These are phyloP conservation scores for Ceratocystis variospora DNA, from an alignment of 2,329 filamentous ascomycete species.

Conservation along the genomic window DNA sequence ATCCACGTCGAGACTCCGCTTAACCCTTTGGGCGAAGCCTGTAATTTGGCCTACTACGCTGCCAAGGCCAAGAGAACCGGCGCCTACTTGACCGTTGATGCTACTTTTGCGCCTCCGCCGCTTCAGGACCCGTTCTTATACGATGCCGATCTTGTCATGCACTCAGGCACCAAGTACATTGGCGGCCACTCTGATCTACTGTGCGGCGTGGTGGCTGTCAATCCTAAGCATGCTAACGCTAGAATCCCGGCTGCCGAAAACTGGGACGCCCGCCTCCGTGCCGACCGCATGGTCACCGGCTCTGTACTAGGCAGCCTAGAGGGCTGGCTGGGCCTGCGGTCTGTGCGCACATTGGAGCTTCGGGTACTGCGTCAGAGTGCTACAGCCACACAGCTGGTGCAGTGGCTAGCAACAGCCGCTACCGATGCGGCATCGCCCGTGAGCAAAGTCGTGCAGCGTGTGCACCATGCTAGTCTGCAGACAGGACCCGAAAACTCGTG, in stretches of 20 bases:
- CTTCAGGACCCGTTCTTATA: slow-evolving; percentile 71
- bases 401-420: slow-evolving; percentile 50
- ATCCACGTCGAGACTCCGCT: slow-evolving; percentile 87
- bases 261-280: slow-evolving; percentile 47
- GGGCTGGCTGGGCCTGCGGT: slow-evolving; percentile 80
- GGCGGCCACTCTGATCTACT: slow-evolving; percentile 91
- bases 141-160: slow-evolving; percentile 80
- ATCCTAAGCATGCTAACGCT: slow-evolving; percentile 31
- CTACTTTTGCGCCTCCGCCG: slow-evolving; percentile 84
- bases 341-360: slow-evolving; percentile 72
- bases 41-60: slow-evolving; percentile 57
- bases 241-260: slow-evolving; percentile 25
- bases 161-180: slow-evolving; percentile 90
- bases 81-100: slow-evolving; percentile 69
- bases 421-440: slow-evolving; percentile 29
- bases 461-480: slow-evolving; percentile 74
- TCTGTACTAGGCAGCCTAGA: slow-evolving; percentile 80
- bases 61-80: slow-evolving; percentile 56
- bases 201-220: slow-evolving; percentile 65
- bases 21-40: slow-evolving; percentile 77
- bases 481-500: slow-evolving; percentile 41
- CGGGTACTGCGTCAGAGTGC: slow-evolving; percentile 63
- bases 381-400: slow-evolving; percentile 55
- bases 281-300: slow-evolving; percentile 65
- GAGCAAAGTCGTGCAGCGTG: slow-evolving; percentile 40